Base-by-base conservation (phyloP, 805 yeast genomes). In the Yamadazyma insecticola region DNA sequence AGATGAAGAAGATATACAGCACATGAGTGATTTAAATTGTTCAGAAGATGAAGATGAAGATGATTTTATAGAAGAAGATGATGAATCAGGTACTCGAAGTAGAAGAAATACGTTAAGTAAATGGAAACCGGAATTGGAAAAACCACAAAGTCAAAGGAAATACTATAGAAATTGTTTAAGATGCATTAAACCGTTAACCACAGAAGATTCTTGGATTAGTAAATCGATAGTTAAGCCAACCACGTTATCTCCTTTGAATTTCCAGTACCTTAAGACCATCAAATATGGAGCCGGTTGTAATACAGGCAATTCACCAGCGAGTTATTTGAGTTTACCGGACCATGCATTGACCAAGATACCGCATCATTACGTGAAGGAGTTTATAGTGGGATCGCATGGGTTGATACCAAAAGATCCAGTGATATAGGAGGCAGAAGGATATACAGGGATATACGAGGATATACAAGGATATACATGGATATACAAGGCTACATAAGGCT, bases 201-300 rank as follows among this genome's bases (percentile, higher is more conserved):
- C 61, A 38, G 74, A 70, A 26, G 78, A 75, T 25, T 42, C 62
- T 6, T 77, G 83, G 82, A 52, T 68, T 14, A 72, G 75, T 26
- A 72, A 63, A 43, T 47, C 60, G 18, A 42, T 72, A 13, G 63
- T 67, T 19, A 62, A 62, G 37, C 65, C 68, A 2, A 50, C 67
- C 3, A 40, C 53, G 4, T 35, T 48, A 45, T 58, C 59, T 4
- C 58, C 60, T 8, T 20, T 53, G 26, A 53, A 45, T 26, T 37
- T 51, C 18, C 35, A 45, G 3, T 50, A 53, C 33, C 36, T 50
- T 28, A 37, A 40, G 22, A 43, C 33, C 24, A 34, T 47, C 20
- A 47, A 48, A 30, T 50, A 48, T 37, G 24, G 32, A 17, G 20
- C 33, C 3, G 23, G 26, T 19, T 9, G 11, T 19, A 19, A 19